Evolutionary conservation across 371 early-diverging fungal species (phyloP).

Genomic region (Mucor plumbeus): DNA sequence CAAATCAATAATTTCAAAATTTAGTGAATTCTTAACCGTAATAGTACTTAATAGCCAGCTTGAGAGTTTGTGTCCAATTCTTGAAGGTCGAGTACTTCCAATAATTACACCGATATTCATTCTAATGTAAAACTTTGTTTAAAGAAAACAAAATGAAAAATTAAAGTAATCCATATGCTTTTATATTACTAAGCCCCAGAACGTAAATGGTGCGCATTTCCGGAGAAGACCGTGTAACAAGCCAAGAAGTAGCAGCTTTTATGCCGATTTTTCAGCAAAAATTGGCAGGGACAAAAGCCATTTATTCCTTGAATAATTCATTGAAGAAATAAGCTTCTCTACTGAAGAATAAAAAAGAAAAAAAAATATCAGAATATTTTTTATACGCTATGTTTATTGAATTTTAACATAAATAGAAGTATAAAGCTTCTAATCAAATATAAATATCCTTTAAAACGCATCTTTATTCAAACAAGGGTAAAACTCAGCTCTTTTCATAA

Average conservation of each 20-base stretch:
- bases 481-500: too few species aligned
- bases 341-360: too few species aligned
- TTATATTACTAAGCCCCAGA: background rate
- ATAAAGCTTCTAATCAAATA: too few species aligned
- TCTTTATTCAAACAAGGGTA: too few species aligned
- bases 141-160: too few species aligned
- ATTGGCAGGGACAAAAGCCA: too few species aligned
- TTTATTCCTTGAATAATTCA: too few species aligned
- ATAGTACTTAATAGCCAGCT: constrained; percentile 7
- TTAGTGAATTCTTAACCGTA: background rate
- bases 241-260: background rate
- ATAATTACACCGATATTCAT: constrained; percentile 16
- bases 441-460: too few species aligned
- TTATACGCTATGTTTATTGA: too few species aligned
- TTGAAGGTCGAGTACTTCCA: constrained; percentile 10
- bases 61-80: constrained; percentile 9
- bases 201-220: background rate
- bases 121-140: background rate
- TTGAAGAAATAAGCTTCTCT: too few species aligned
- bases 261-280: background rate
- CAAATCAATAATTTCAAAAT: constrained; percentile 15
- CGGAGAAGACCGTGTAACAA: background rate
- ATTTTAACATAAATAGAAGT: too few species aligned
- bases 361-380: too few species aligned
- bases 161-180: background rate